Evolutionary conservation across 2,329 filamentous ascomycete species (phyloP), one percentile per base, ranked within the genome.

Genomic region (Canariomyces notabilis): DNA sequence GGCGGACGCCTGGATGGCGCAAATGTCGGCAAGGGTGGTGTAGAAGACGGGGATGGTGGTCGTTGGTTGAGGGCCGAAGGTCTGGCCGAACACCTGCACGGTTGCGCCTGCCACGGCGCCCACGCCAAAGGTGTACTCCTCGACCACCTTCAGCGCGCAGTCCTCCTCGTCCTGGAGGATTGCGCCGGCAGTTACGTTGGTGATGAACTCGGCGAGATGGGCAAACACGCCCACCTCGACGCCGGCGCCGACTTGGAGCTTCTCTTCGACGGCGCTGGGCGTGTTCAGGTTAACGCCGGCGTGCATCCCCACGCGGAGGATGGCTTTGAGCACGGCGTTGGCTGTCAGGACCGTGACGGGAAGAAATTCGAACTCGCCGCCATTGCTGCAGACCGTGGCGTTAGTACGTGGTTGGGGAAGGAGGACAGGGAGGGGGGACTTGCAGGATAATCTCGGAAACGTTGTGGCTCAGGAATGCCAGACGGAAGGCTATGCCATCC

Each of bases 101-200:
- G 72, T 74, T 0, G 76, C 77, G 1, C 77, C 78, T 4, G 75
- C 76, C 1, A 64, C 67, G 5, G 74, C 77, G 14, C 77, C 78
- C 0, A 82, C 52, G 0, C 68, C 76, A 9, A 82, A 57, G 9
- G 68, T 62, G 56, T 77, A 81, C 2, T 66, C 64, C 51, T 80
- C 70, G 8, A 70, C 62, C 5, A 77, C 68, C 8, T 61, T 62
- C 4, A 80, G 46, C 2, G 62, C 49, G 50, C 77, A 80, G 23
- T 44, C 38, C 4, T 67, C 61, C 20, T 64, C 58, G 1, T 64
- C 59, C 15, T 61, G 61, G 6, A 61, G 61, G 1, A 59, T 56
- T 18, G 41, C 33, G 34, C 37, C 46, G 37, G 22, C 61, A 0
- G 75, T 77, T 29, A 80, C 59, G 49, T 75, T 77, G 11, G 75